Base-by-base conservation (phyloP, 2,329 filamentous ascomycete species). In the Hansfordia pulvinata region DNA sequence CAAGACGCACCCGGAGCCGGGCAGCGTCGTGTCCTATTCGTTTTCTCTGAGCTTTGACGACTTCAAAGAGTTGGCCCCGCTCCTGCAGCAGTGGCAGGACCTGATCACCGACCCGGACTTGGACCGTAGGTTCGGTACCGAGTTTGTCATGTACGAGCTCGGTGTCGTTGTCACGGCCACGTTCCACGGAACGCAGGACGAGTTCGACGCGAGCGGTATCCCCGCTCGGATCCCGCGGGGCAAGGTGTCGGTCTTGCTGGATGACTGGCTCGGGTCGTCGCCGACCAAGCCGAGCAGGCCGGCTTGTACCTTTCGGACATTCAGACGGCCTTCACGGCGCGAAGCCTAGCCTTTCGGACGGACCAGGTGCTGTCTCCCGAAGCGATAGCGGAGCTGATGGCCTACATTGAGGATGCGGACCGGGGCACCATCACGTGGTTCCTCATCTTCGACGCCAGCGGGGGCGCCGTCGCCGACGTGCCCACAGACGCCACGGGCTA, bases 201-300 rank as follows among this genome's bases (percentile, higher is more conserved):
- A 78, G 40, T 78, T 61, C 38, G 40, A 62, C 4, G 56, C 55
- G 3, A 54, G 58, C 0, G 64, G 63, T 1, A 69, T 73, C 14
- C 48, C 54, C 3, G 40, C 46, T 12, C 54, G 47, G 29, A 58
- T 73, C 3, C 66, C 67, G 2, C 38, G 41, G 7, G 52, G 53
- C 5, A 44, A 43, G 8, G 36, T 54, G 4, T 54, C 61, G 8
- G 39, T 69, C 5, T 56, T 64, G n/a, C 36, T 72, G 13, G 60
- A 63, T 20, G 68, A 77, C 49, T 82, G 74, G 72, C 51, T 79
- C 12, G 70, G 6, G 56, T 72, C 24, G 52, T 78, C 5, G 55
- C 60, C 1, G 55, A 66, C 22, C 55, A 62, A 31, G 64, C 61
- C 9, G 57, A 71, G 33, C 53, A 58, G 19, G 55, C 56, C 9